These are phyloP conservation scores for Schizophyllum commune DNA, from an alignment of 1,284 basidiomycete species.

Conservation along the genomic window DNA sequence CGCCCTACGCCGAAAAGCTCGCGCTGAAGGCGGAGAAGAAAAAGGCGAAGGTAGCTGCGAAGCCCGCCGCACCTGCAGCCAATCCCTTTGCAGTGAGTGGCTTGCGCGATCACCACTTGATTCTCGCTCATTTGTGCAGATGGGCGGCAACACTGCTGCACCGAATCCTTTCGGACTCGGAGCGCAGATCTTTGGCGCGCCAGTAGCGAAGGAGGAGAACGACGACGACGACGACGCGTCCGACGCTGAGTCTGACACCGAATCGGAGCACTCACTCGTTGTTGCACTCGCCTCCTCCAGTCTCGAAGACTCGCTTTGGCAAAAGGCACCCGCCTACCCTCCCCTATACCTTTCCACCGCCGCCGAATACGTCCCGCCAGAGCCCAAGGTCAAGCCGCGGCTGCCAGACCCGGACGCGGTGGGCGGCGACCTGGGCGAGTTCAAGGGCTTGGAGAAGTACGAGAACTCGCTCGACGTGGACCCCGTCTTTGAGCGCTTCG, in stretches of 20 bases:
- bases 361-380: constrained; percentile 58
- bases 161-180: constrained; percentile 46
- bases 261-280: constrained; percentile 36
- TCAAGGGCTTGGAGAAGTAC: constrained; percentile 59
- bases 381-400: constrained; percentile 39
- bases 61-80: constrained; percentile 15
- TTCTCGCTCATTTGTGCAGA: constrained; percentile 12
- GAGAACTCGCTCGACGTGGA: constrained; percentile 74
- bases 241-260: constrained; percentile 26
- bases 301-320: constrained; percentile 58
- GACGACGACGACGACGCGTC: constrained; percentile 22
- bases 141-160: constrained; percentile 13
- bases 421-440: constrained; percentile 30
- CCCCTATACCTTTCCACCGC: constrained; percentile 65
- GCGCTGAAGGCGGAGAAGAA: constrained; percentile 35
- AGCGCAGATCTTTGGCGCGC: constrained; percentile 51
- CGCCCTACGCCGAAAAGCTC: constrained; percentile 64
- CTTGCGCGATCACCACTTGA: neutral
- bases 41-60: constrained; percentile 24
- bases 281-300: constrained; percentile 50
- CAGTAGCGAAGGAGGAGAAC: constrained; percentile 6
- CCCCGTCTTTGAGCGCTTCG: constrained; percentile 74
- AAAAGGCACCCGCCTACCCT: constrained; percentile 51
- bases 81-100: constrained; percentile 67
- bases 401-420: constrained; percentile 27